Evolutionary conservation across 176 grass and related monocot genomes (phyloP).

Genomic region (Phragmites australis): DNA sequence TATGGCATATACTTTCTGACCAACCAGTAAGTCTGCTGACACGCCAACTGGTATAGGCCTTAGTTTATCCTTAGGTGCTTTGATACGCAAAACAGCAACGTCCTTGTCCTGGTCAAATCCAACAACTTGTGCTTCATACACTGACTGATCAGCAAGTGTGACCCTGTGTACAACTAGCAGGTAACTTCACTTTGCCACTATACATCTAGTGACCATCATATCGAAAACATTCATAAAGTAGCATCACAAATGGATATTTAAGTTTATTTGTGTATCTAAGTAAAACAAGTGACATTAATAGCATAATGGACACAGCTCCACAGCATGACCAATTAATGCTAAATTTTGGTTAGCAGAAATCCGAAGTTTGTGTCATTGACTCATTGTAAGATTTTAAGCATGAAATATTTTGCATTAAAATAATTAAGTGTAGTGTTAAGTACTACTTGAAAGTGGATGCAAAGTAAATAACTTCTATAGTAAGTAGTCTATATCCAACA

Average conservation of each 20-base stretch:
- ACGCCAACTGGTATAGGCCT: slow-evolving; percentile 87
- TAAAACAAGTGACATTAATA: neutral
- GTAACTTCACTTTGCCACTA: slow-evolving; percentile 51
- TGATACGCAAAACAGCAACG: slow-evolving; percentile 86
- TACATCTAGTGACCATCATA: neutral
- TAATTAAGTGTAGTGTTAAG: neutral
- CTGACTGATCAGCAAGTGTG: slow-evolving; percentile 89
- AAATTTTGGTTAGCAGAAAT: neutral
- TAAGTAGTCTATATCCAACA: neutral
- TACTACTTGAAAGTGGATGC: neutral
- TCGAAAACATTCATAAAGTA: neutral
- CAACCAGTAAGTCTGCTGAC: slow-evolving; percentile 85
- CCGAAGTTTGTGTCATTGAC: neutral
- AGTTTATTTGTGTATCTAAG: neutral
- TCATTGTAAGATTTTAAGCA: neutral
- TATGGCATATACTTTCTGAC: slow-evolving; percentile 98
- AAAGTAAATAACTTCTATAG: neutral
- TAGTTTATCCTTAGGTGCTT: slow-evolving; percentile 91
- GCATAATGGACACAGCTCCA: neutral
- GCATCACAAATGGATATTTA: neutral
- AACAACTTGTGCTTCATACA: slow-evolving; percentile 81
- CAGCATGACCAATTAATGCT: neutral
- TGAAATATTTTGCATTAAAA: neutral
- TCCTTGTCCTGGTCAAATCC: slow-evolving; percentile 99
- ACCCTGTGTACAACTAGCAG: slow-evolving; percentile 72